phyloP scores from a whole-genome alignment of 352 stramenopile genomes.

The Pythium brachiatum region DNA sequence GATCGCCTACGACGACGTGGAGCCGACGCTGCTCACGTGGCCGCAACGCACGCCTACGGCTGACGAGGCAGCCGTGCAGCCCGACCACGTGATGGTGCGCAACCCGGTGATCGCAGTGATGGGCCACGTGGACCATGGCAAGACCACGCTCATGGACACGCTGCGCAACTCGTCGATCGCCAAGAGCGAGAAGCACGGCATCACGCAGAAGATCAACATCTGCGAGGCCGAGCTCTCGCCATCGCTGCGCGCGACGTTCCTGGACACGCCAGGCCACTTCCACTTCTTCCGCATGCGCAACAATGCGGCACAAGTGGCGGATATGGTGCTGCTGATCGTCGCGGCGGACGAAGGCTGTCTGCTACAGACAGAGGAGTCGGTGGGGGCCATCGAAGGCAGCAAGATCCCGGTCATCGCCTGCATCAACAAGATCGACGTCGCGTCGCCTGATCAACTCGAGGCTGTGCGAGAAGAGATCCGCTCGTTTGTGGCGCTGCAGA shows the following conservation, averaged over 20 bases:
- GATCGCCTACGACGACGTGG: slow-evolving; percentile 60
- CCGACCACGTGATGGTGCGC: slow-evolving; percentile 51
- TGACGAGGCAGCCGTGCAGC: slow-evolving; percentile 8
- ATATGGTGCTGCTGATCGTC: slow-evolving; percentile 97
- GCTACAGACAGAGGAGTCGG: slow-evolving; percentile 97
- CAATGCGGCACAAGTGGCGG: slow-evolving; percentile 95
- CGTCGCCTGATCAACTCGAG: slow-evolving; percentile 35
- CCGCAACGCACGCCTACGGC: slow-evolving; percentile 16
- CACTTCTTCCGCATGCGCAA: slow-evolving; percentile 99
- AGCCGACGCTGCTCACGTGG: slow-evolving; percentile 40
- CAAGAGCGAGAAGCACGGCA: slow-evolving; percentile 94
- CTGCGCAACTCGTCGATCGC: slow-evolving; percentile 90
- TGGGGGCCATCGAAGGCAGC: slow-evolving; percentile 81
- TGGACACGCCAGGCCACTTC: slow-evolving; percentile 99
- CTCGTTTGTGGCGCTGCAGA: slow-evolving; percentile 81
- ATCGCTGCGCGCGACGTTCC: slow-evolving; percentile 89
- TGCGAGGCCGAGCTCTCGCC: slow-evolving; percentile 91
- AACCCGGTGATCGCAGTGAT: slow-evolving; percentile 99
- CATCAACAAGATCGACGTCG: slow-evolving; percentile 89
- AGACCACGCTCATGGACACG: slow-evolving; percentile 99
- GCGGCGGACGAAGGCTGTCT: slow-evolving; percentile 98
- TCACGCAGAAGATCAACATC: slow-evolving; percentile 98
- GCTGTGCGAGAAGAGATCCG: slow-evolving; percentile 54
- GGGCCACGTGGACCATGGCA: slow-evolving; percentile 99
- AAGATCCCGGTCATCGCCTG: slow-evolving; percentile 72